A percentile compares a stretch with the other conserved stretches of the same genome.
Evolutionary conservation across 169 alveolate species (phyloP).

Genomic region (Plasmodium inui): DNA sequence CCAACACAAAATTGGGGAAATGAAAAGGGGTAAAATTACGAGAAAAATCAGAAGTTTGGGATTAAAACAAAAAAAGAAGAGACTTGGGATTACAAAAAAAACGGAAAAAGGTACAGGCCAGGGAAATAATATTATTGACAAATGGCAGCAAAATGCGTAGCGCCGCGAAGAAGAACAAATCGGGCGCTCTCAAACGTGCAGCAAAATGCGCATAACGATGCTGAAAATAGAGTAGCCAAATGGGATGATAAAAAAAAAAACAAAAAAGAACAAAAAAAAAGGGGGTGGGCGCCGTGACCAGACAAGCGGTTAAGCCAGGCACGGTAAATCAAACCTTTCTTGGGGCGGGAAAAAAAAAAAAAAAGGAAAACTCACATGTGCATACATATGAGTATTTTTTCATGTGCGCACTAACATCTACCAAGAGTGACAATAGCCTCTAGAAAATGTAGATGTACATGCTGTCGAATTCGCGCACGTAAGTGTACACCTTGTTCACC

Average conservation of each 20-base stretch:
- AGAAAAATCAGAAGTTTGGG: too few species aligned
- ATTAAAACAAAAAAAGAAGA: not conserved
- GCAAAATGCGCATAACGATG: not conserved
- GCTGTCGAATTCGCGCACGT: constrained; percentile 16
- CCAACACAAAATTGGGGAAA: not conserved
- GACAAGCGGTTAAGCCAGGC: not conserved
- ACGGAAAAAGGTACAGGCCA: not conserved
- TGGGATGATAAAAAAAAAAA: not conserved
- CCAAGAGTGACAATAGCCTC: not conserved
- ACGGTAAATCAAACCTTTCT: not conserved
- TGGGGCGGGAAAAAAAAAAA: not conserved
- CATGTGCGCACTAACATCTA: not conserved
- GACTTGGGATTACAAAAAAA: not conserved
- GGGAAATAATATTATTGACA: not conserved
- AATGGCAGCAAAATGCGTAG: not conserved
- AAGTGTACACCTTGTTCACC: constrained; percentile 55
- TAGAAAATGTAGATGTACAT: constrained; percentile 42
- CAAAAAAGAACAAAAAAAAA: not conserved
- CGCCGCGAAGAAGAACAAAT: not conserved
- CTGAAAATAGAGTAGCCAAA: not conserved
- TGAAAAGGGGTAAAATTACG: not conserved
- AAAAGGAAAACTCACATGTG: not conserved
- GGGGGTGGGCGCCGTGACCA: not conserved
- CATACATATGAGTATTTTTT: not conserved
- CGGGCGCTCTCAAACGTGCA: not conserved